Base-by-base conservation (phyloP, 1,139 yeast species). In the Candida sanyaensis region DNA sequence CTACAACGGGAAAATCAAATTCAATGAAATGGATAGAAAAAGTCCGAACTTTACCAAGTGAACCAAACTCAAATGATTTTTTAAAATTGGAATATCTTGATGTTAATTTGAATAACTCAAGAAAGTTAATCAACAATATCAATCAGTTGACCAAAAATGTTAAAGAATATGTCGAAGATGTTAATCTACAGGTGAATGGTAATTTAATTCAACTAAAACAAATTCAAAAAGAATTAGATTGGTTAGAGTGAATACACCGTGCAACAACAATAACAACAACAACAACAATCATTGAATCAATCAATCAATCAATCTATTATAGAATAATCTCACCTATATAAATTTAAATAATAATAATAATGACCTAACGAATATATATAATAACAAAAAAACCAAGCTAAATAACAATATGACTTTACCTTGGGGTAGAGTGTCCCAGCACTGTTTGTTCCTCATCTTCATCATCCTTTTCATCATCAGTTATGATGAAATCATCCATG, bases 81-180 rank as follows among this genome's bases (percentile, higher is more conserved):
- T 62, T 75, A 46, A 73, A 73, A 48, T 59, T 69, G 1, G 80
- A 75, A 46, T 75, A 74, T 50, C 65, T 75, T n/a, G 79, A 74
- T 24, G 73, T 69, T 37, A 75, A 75, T 52, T 60, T 75, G 46
- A 72, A 73, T 58, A 75, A 75, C 52, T 72, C 77, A 31, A 59
- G 80, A 21, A 71, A 69, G 50, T 57, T 75, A 37, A 75, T 75
- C 30, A 44, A 51, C 21, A 70, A 71, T 50, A 50, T 75, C 43
- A 59, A 63, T 42, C 58, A 58, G 12, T 58, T 71, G 42, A 56
- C 65, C 12, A 53, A 51, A 2, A 51, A 60, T 8, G 62, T 67
- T 32, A 52, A 55, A 4, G 55, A 52, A n/a, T 59, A 60, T 42
- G 54, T 62, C 0, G 42, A 52, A 5, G 57, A 56, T 8, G 45